phyloP scores from a whole-genome alignment of 805 yeast species.

The Hanseniaspora mollemarum region DNA sequence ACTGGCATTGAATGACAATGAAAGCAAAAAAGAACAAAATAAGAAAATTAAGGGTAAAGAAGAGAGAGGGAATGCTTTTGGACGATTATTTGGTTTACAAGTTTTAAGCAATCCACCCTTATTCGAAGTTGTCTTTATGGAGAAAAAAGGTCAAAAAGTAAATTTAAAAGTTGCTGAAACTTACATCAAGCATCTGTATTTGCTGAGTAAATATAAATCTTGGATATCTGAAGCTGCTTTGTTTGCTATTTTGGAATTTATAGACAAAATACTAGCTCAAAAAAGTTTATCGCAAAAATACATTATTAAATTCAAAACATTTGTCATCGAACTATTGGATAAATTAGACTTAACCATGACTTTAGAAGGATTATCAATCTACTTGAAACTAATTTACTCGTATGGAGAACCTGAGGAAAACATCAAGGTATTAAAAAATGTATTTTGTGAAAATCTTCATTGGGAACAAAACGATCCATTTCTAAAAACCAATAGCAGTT shows the following conservation, averaged over 20 bases:
- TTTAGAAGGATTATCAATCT: slow-evolving; percentile 70
- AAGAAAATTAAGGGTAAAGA: slow-evolving; percentile 62
- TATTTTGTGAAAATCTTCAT: slow-evolving; percentile 21
- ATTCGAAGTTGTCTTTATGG: slow-evolving; percentile 26
- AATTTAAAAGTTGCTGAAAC: slow-evolving; percentile 29
- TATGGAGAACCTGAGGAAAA: slow-evolving; percentile 2
- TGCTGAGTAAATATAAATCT: slow-evolving; percentile 51
- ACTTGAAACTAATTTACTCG: slow-evolving; percentile 30
- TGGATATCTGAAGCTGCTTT: slow-evolving; percentile 82
- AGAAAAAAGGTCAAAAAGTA: slow-evolving; percentile 19
- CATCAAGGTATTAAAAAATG: not conserved
- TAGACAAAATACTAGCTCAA: slow-evolving; percentile 24
- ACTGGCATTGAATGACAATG: slow-evolving; percentile 33
- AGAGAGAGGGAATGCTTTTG: slow-evolving; percentile 68
- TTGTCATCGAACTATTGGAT: slow-evolving; percentile 29
- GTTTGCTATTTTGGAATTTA: slow-evolving; percentile 52
- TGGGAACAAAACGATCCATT: slow-evolving; percentile 75
- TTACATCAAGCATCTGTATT: slow-evolving; percentile 40
- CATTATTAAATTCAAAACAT: slow-evolving; percentile 30
- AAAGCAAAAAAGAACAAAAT: slow-evolving; percentile 31
- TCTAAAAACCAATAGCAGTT: slow-evolving; percentile 51
- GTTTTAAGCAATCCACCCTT: slow-evolving; percentile 50
- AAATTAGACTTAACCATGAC: slow-evolving; percentile 49
- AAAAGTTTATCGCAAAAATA: not conserved
- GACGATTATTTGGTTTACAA: slow-evolving; percentile 75